Evolutionary conservation across 1,284 basidiomycete genomes (phyloP).

Genomic region (Pseudozyma sp.): DNA sequence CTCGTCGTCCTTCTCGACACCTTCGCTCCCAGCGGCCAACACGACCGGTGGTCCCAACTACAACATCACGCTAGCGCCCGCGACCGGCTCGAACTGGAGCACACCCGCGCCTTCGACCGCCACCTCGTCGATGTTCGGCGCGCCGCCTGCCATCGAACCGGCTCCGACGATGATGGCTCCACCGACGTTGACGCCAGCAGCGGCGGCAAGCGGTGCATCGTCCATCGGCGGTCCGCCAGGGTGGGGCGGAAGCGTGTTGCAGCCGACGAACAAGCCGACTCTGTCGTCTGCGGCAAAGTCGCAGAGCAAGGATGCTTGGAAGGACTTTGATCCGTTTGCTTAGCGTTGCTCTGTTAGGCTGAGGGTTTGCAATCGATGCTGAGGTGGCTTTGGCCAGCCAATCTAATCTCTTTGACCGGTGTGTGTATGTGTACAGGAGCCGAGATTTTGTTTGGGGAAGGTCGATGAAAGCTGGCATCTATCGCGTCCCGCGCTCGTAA

Average conservation of each 20-base stretch:
- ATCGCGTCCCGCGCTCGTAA: constrained; percentile 34
- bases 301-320: constrained; percentile 36
- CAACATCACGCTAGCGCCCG: constrained; percentile 52
- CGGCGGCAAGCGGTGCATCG: constrained; percentile 1
- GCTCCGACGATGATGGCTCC: neutral
- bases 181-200: neutral
- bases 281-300: neutral
- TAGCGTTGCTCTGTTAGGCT: neutral
- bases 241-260: constrained; percentile 44
- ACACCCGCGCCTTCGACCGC: neutral
- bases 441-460: neutral
- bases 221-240: constrained; percentile 15
- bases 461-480: neutral
- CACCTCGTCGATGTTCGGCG: constrained; percentile 6
- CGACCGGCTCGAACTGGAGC: constrained; percentile 29
- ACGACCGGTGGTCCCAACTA: constrained; percentile 50
- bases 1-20: neutral
- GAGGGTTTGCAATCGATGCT: too few species aligned
- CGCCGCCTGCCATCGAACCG: constrained; percentile 13
- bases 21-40: neutral
- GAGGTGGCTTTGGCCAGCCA: too few species aligned
- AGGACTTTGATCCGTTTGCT: constrained; percentile 58
- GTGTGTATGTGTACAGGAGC: neutral
- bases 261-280: constrained; percentile 39
- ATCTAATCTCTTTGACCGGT: neutral